A percentile compares a stretch with the other conserved stretches of the same genome.
phyloP scores from a whole-genome alignment of 169 alveolate genomes.

The Eimeria praecox region DNA sequence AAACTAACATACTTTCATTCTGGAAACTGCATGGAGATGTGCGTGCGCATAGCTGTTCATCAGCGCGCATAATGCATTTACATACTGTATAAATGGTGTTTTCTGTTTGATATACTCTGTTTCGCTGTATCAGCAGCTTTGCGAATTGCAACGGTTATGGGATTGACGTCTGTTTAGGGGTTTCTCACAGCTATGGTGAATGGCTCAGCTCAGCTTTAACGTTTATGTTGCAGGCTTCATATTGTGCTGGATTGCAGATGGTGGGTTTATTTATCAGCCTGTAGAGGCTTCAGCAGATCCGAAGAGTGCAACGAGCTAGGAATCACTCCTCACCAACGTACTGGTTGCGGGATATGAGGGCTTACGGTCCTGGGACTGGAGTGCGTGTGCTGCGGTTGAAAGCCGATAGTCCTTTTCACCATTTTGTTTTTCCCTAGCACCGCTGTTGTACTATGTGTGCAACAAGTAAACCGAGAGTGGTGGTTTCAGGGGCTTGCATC shows the following conservation, averaged over 20 bases:
- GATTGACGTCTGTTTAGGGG: not conserved
- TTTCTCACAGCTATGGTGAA: not conserved
- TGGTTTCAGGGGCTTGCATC: not conserved
- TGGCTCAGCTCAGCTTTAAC: not conserved
- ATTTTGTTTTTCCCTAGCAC: too few relatives aligned
- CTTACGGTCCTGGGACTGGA: not conserved
- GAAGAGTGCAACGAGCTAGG: not conserved
- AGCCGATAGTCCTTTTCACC: too few relatives aligned
- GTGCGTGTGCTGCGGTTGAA: not conserved
- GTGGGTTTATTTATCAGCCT: not conserved
- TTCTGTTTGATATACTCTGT: too few relatives aligned
- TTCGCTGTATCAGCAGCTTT: too few relatives aligned
- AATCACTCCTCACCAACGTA: not conserved
- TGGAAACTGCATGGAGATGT: too few relatives aligned
- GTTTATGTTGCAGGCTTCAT: not conserved
- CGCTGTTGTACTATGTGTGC: too few relatives aligned
- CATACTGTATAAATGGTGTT: not conserved
- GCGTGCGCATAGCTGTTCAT: too few relatives aligned
- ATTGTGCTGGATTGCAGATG: not conserved
- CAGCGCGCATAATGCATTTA: not conserved
- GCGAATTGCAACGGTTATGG: not conserved
- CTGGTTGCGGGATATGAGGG: too few relatives aligned
- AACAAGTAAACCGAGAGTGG: not conserved
- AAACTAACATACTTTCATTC: too few relatives aligned
- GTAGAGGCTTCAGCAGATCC: not conserved